Conservation (phyloP, 306 rosid genomes). For the Morella rubra region DNA sequence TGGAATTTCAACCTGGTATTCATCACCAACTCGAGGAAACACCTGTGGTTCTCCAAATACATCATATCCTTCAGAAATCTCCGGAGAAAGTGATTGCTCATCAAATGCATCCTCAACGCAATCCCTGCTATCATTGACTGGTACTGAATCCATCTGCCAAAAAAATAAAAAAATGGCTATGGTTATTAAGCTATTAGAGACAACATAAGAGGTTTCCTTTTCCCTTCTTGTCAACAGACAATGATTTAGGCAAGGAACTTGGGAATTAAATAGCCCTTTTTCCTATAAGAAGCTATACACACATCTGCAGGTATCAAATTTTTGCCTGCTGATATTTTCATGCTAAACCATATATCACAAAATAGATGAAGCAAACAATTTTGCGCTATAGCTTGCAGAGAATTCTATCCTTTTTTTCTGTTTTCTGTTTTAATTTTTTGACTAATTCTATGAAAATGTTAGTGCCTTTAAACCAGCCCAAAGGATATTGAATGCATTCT, state of each 20-base stretch:
- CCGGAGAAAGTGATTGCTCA: constrained; percentile 48
- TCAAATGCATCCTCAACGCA: constrained; percentile 40
- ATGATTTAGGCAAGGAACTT: background rate
- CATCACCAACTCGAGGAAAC: constrained; percentile 70
- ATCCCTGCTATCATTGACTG: constrained; percentile 37
- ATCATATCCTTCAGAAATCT: constrained; percentile 46
- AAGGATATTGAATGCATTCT: constrained; percentile 2
- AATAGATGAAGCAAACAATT: background rate
- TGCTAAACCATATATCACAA: constrained; percentile 16
- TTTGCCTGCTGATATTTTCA: constrained; percentile 9
- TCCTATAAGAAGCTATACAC: constrained; percentile 2
- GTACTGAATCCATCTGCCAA: constrained; percentile 57
- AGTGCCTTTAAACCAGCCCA: background rate
- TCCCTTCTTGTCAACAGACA: background rate
- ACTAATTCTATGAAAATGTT: background rate
- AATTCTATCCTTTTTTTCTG: constrained; percentile 4
- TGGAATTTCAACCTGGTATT: constrained; percentile 72
- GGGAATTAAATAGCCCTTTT: background rate
- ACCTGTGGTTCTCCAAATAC: constrained; percentile 59
- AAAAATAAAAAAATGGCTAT: constrained; percentile 18
- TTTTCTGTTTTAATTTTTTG: background rate
- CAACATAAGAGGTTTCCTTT: constrained; percentile 2
- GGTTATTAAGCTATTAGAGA: constrained; percentile 12
- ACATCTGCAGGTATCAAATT: constrained; percentile 11
- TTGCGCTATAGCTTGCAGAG: constrained; percentile 6